Conservation (phyloP, 2,329 filamentous ascomycete species). For the Hypoxylon sp. region DNA sequence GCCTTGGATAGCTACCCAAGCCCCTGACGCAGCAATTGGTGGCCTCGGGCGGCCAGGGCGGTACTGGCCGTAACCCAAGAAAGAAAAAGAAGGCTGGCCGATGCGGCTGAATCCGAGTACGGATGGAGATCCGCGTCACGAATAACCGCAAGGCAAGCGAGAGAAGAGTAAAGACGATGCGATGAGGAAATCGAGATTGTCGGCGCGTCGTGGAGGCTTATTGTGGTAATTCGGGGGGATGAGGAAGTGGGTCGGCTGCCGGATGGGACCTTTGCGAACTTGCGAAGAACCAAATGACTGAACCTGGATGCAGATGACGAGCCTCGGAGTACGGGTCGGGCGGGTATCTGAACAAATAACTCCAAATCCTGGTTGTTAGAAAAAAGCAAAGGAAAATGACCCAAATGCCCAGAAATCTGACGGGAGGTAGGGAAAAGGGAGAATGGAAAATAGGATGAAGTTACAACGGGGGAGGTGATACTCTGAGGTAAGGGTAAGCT, state of each 20-base stretch:
- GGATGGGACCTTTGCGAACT: slow-evolving; percentile 25
- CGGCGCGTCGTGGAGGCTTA: slow-evolving; percentile 38
- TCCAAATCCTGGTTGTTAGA: slow-evolving; percentile 36
- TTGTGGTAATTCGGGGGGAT: slow-evolving; percentile 40
- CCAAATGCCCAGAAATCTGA: slow-evolving; percentile 32
- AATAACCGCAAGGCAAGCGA: slow-evolving; percentile 15
- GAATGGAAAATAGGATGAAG: slow-evolving; percentile 13
- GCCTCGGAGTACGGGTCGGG: slow-evolving; percentile 23
- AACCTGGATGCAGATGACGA: slow-evolving; percentile 33
- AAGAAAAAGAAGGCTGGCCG: slow-evolving; percentile 24
- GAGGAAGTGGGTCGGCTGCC: slow-evolving; percentile 37
- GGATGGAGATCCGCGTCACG: slow-evolving; percentile 13
- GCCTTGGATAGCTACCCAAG: slow-evolving; percentile 46
- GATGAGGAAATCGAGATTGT: slow-evolving; percentile 26
- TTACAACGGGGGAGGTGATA: slow-evolving; percentile 20
- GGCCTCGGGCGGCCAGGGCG: slow-evolving; percentile 40
- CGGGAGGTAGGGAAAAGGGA: slow-evolving; percentile 3
- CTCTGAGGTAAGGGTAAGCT: slow-evolving; percentile 9
- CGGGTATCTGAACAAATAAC: slow-evolving; percentile 42
- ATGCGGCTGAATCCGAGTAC: slow-evolving; percentile 35
- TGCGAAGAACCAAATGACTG: slow-evolving; percentile 27
- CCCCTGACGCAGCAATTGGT: slow-evolving; percentile 46
- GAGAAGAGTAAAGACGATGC: slow-evolving; percentile 11
- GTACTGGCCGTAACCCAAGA: slow-evolving; percentile 30
- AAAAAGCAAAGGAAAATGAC: slow-evolving; percentile 24